These are phyloP conservation scores for Fomes fomentarius DNA, from an alignment of 1,284 basidiomycete species.

Conservation along the genomic window DNA sequence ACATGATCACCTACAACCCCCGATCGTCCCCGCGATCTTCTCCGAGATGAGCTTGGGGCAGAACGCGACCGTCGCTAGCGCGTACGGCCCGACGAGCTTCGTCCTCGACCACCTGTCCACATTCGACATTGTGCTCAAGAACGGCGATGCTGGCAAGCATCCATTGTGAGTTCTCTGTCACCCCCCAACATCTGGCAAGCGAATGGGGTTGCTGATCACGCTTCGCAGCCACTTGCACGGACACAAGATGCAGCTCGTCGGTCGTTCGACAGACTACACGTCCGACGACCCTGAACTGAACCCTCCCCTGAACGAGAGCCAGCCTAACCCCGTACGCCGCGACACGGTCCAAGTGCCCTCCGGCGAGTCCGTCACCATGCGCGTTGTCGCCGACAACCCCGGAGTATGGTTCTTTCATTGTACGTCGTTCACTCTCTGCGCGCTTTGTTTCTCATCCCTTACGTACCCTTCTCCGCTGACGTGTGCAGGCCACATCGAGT, in stretches of 20 bases:
- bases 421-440: conserved; percentile 34
- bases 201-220: not conserved
- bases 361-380: conserved; percentile 63
- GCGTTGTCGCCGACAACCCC: conserved; percentile 80
- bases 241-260: conserved; percentile 81
- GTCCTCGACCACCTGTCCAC: conserved; percentile 77
- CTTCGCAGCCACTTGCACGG: conserved; percentile 74
- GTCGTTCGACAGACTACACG: conserved; percentile 72
- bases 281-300: conserved; percentile 81
- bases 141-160: conserved; percentile 77
- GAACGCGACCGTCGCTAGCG: conserved; percentile 66
- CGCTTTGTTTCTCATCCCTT: not conserved
- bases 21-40: conserved; percentile 75
- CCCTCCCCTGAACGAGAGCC: conserved; percentile 77
- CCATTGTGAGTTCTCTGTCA: conserved; percentile 86
- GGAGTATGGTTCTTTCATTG: conserved; percentile 86
- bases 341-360: conserved; percentile 76
- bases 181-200: not conserved
- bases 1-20: conserved; percentile 72
- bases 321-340: conserved; percentile 84
- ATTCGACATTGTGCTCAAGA: conserved; percentile 82
- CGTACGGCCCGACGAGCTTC: conserved; percentile 83
- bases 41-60: conserved; percentile 76
- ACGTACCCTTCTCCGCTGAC: not conserved
- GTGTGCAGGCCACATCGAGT: conserved; percentile 74